phyloP scores from a whole-genome alignment of 2,329 filamentous ascomycete genomes.

The Erysiphe pulchra region DNA sequence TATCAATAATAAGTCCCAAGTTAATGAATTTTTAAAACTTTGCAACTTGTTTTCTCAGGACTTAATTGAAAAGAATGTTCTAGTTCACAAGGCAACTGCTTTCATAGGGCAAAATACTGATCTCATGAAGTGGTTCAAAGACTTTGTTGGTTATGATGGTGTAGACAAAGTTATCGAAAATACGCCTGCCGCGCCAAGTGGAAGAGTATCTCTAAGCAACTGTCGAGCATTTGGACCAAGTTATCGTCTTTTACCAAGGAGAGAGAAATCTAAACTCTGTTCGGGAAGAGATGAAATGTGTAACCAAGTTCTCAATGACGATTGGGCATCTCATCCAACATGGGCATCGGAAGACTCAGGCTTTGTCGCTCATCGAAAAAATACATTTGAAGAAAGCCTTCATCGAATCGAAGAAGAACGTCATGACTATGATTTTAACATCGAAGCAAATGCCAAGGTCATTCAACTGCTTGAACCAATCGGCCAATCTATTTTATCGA shows the following conservation, averaged over 20 bases:
- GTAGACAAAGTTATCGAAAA: slow-evolving; percentile 60
- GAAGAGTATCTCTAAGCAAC: slow-evolving; percentile 78
- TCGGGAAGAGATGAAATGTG: slow-evolving; percentile 89
- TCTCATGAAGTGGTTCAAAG: slow-evolving; percentile 69
- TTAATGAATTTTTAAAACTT: slow-evolving; percentile 90
- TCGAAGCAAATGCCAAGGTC: slow-evolving; percentile 81
- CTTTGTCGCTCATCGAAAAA: slow-evolving; percentile 94
- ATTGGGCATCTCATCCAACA: slow-evolving; percentile 95
- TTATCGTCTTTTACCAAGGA: slow-evolving; percentile 73
- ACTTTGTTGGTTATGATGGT: slow-evolving; percentile 54
- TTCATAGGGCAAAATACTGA: slow-evolving; percentile 81
- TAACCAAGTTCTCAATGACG: slow-evolving; percentile 77
- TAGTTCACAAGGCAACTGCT: slow-evolving; percentile 57
- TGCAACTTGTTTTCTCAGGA: slow-evolving; percentile 90
- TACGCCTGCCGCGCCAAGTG: slow-evolving; percentile 45
- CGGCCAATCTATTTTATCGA: slow-evolving; percentile 64
- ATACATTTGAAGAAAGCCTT: slow-evolving; percentile 76
- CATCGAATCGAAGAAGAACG: slow-evolving; percentile 95
- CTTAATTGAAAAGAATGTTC: slow-evolving; percentile 60
- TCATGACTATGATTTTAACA: slow-evolving; percentile 96
- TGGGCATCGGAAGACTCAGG: slow-evolving; percentile 97
- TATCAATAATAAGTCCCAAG: slow-evolving; percentile 72
- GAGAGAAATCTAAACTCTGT: slow-evolving; percentile 75
- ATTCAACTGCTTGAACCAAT: slow-evolving; percentile 92
- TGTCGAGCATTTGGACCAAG: slow-evolving; percentile 90